These are phyloP conservation scores for Debaryomyces sp. DNA, from an alignment of 1,139 yeast genomes.

Conservation along the genomic window DNA sequence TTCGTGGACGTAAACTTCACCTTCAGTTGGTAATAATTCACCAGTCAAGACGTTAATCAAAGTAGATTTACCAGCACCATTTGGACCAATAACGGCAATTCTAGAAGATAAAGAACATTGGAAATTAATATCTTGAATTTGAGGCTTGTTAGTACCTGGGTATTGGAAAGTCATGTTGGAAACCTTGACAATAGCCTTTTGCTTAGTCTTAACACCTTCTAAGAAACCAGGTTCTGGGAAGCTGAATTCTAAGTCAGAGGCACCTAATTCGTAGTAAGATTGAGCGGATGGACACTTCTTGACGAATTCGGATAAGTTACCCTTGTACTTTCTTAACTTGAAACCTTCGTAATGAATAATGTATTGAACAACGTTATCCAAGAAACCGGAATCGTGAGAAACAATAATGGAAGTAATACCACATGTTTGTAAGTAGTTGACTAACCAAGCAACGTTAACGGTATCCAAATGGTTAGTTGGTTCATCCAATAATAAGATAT, in stretches of 20 bases:
- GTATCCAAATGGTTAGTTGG: conserved; percentile 99
- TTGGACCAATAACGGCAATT: conserved; percentile 99
- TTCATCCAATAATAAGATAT: conserved; percentile 96
- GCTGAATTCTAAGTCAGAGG: conserved; percentile 91
- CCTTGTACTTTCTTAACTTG: conserved; percentile 99
- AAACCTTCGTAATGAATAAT: conserved; percentile 99
- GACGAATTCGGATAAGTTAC: conserved; percentile 98
- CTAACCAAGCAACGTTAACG: conserved; percentile 99
- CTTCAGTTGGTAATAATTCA: conserved; percentile 95
- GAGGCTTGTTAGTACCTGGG: conserved; percentile 98
- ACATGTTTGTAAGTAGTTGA: conserved; percentile 97
- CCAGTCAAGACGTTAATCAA: conserved; percentile 98
- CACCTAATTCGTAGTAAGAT: conserved; percentile 98
- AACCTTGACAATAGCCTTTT: conserved; percentile 98
- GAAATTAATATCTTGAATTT: conserved; percentile 87
- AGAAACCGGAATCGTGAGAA: conserved; percentile 99
- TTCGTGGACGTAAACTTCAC: conserved; percentile 99
- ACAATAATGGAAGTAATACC: conserved; percentile 97
- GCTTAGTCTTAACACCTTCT: conserved; percentile 99
- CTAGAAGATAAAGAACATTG: conserved; percentile 98
- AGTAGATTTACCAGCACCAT: conserved; percentile 99
- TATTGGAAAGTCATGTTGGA: conserved; percentile 97
- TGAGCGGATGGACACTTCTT: conserved; percentile 98
- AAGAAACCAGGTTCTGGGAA: conserved; percentile 99
- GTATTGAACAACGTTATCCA: conserved; percentile 96